These are phyloP conservation scores for Digitaria exilis DNA, from an alignment of 202 grass and related monocot genomes.

Conservation along the genomic window DNA sequence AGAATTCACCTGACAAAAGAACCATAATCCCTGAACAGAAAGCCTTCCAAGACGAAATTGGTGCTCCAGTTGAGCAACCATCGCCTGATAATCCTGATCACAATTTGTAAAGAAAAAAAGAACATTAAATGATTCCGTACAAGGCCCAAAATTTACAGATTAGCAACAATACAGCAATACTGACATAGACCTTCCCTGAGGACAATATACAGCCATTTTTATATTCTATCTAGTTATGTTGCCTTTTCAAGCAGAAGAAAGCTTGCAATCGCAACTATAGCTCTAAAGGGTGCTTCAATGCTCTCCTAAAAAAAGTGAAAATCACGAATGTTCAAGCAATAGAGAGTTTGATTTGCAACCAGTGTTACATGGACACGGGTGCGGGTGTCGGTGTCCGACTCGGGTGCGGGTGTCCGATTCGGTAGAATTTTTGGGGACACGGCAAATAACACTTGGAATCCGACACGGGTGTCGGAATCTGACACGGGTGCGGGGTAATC, in stretches of 20 bases:
- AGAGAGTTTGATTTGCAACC: not conserved
- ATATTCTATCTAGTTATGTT: slow-evolving; percentile 1
- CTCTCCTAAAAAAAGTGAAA: not conserved
- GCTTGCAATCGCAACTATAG: slow-evolving; percentile 16
- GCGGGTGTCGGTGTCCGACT: no score
- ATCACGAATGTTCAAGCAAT: not conserved
- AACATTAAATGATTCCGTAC: slow-evolving; percentile 33
- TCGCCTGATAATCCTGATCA: slow-evolving; percentile 96
- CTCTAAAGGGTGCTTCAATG: not conserved
- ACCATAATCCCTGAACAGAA: slow-evolving; percentile 89
- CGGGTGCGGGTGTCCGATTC: no score
- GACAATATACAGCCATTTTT: not conserved
- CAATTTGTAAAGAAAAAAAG: slow-evolving; percentile 51
- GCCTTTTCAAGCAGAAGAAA: slow-evolving; percentile 18
- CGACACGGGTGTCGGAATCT: no score
- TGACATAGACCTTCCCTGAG: not conserved
- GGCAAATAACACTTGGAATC: no score
- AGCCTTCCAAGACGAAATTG: slow-evolving; percentile 88
- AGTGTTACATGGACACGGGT: no score
- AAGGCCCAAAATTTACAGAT: slow-evolving; percentile 19
- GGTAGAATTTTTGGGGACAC: no score
- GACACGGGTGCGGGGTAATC: no score
- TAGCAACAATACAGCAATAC: slow-evolving; percentile 17
- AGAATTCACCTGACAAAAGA: slow-evolving; percentile 81
- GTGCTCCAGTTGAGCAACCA: slow-evolving; percentile 97